phyloP scores from a whole-genome alignment of 805 yeast genomes.

The Yamadazyma tumulicola region DNA sequence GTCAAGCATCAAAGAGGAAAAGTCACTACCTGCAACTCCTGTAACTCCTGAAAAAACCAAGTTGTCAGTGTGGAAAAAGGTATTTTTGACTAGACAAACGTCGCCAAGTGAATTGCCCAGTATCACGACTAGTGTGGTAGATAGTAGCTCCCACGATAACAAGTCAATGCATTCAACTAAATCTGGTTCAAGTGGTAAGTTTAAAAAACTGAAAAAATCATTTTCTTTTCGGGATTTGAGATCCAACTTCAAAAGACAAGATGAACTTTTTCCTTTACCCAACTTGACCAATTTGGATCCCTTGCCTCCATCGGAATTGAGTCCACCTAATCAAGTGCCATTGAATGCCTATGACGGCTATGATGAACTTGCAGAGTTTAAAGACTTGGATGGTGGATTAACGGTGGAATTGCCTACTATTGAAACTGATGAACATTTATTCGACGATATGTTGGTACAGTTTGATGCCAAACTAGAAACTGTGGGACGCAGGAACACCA shows the following conservation, averaged over 20 bases:
- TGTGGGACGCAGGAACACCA: conserved; percentile 11
- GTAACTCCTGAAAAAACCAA: not conserved
- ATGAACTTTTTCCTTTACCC: conserved; percentile 10
- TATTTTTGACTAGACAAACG: too few species aligned
- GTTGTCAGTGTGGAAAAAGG: conserved; percentile 9
- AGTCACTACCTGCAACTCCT: conserved; percentile 12
- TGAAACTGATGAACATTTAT: conserved; percentile 24
- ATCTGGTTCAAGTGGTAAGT: conserved; percentile 3
- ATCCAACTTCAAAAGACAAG: conserved; percentile 9
- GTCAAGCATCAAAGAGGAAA: conserved; percentile 3
- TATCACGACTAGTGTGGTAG: too few species aligned
- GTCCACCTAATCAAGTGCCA: not conserved
- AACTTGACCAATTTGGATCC: conserved; percentile 5
- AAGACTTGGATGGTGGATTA: not conserved
- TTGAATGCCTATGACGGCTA: too few species aligned
- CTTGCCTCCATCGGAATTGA: conserved; percentile 3
- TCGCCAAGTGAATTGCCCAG: too few species aligned
- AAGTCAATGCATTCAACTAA: conserved; percentile 5
- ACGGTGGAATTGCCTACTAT: conserved; percentile 20
- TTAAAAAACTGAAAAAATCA: conserved; percentile 7
- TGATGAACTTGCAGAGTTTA: too few species aligned
- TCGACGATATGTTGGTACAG: conserved; percentile 25
- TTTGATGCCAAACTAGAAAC: conserved; percentile 23
- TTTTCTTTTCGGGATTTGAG: conserved; percentile 14
- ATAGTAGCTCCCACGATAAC: too few species aligned